These are phyloP conservation scores for Podaxis sp. DNA, from an alignment of 768 basidiomycete species.

Conservation along the genomic window DNA sequence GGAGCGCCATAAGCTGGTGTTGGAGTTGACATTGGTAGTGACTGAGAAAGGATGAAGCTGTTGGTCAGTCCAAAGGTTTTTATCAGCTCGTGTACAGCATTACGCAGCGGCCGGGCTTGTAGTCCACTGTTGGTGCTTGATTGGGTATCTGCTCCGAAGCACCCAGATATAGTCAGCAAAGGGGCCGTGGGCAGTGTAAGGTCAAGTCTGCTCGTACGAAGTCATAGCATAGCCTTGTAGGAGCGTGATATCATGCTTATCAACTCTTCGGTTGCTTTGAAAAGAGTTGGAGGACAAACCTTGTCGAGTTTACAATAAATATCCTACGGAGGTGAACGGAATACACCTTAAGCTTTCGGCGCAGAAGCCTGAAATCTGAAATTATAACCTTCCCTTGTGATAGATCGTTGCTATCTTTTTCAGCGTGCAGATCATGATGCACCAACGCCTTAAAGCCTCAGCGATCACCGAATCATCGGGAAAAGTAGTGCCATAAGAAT, in stretches of 20 bases:
- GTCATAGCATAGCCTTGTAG: background rate
- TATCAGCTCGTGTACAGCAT: background rate
- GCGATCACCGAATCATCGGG: background rate
- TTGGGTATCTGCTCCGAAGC: background rate
- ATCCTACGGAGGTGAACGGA: too few species aligned
- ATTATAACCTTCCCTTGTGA: too few species aligned
- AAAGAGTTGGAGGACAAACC: too few species aligned
- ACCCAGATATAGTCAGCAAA: background rate
- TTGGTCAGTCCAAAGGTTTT: background rate
- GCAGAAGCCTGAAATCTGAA: too few species aligned
- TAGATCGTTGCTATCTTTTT: too few species aligned
- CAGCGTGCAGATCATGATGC: too few species aligned
- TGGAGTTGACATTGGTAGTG: conserved; percentile 16
- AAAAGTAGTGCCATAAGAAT: background rate
- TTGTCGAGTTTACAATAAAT: too few species aligned
- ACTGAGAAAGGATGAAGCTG: conserved; percentile 11
- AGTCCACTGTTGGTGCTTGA: background rate
- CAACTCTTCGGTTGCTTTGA: background rate
- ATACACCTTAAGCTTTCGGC: too few species aligned
- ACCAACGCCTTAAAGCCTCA: too few species aligned
- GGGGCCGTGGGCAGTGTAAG: background rate
- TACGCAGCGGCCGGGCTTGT: background rate
- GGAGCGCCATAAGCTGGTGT: conserved; percentile 43
- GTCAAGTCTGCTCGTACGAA: background rate
- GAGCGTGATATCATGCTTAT: background rate